Base-by-base conservation (phyloP, 768 basidiomycete genomes). In the Suillus subaureus region DNA sequence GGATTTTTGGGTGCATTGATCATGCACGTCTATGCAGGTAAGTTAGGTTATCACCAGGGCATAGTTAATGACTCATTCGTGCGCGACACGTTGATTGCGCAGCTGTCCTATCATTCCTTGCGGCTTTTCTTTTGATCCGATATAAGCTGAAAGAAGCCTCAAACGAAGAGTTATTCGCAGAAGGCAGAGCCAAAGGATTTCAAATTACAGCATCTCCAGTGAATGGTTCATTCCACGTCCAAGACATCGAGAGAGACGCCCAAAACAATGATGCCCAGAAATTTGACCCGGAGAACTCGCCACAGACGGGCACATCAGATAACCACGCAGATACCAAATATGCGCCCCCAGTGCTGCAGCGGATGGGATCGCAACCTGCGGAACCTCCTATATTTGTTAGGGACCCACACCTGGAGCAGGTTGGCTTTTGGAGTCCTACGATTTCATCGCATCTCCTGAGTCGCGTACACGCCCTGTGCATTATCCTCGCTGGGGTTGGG, bases 101-200 rank as follows among this genome's bases (percentile, higher is more conserved):
- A 77, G 82, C 81, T 26, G 74, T 82, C 28, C 68, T 83, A 8
- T 79, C 87, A 3, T 88, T 89, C 74, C 70, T 85, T 60, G 86
- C 79, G 5, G 84, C 85, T 28, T 87, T 87, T 74, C 80, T 86
- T 66, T 78, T 88, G 35, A 79, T 87, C 49, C 77, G 82, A 43
- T 87, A 86, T 75, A 85, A 84, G 65, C 75, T 88, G 6, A 78
- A 81, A 62, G 84, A 84, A 68, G 88, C 87, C 7, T 82, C 79
- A 33, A 78, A 77, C 3, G 83, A 85, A 58, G 82, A 85, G 69
- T 68, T 72, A 66, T 74, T 84, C 65, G 78, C 72, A 31, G 78
- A 81, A 62, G 73, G 72, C 23, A 42, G 1, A 28, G 42, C 40
- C 6, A 21, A 42, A 3, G 58, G 40, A 21, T 67, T 74, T 26